Percentiles rank a stretch among this genome's conserved stretches.
Evolutionary conservation across 192 early-diverging fungal species (phyloP).

Genomic region (Gryganskiella cystojenkinii): DNA sequence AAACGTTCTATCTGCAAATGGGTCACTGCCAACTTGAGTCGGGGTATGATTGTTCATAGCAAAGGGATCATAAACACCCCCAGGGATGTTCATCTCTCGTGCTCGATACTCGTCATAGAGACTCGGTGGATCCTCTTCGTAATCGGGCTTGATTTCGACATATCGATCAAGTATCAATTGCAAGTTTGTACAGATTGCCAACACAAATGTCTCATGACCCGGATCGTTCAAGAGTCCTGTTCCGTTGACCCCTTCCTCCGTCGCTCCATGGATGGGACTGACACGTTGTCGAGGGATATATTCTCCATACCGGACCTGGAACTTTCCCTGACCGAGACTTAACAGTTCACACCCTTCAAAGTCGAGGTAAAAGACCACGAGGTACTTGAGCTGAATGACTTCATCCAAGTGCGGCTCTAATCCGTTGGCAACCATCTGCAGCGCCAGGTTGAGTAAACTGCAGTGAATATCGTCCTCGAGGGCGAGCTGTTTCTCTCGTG

Average conservation of each 20-base stretch:
- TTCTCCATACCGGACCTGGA: slow-evolving; percentile 53
- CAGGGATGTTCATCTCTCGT: neutral
- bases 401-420: slow-evolving; percentile 55
- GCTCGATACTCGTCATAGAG: slow-evolving; percentile 25
- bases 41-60: neutral
- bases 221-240: slow-evolving; percentile 29
- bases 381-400: slow-evolving; percentile 59
- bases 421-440: slow-evolving; percentile 68
- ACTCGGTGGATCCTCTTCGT: slow-evolving; percentile 30
- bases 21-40: neutral
- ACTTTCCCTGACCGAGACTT: slow-evolving; percentile 43
- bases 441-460: slow-evolving; percentile 57
- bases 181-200: slow-evolving; percentile 35
- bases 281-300: slow-evolving; percentile 50
- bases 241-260: neutral
- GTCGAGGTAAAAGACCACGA: slow-evolving; percentile 60
- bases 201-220: slow-evolving; percentile 46
- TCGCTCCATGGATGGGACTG: slow-evolving; percentile 12
- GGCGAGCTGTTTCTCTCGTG: slow-evolving; percentile 23
- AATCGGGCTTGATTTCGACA: slow-evolving; percentile 46
- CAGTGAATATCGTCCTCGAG: slow-evolving; percentile 45
- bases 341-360: slow-evolving; percentile 58
- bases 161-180: slow-evolving; percentile 43
- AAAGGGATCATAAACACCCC: slow-evolving; percentile 3
- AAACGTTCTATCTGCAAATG: slow-evolving; percentile 11